phyloP scores from a whole-genome alignment of 805 yeast species.

The Lipomyces yamadae region DNA sequence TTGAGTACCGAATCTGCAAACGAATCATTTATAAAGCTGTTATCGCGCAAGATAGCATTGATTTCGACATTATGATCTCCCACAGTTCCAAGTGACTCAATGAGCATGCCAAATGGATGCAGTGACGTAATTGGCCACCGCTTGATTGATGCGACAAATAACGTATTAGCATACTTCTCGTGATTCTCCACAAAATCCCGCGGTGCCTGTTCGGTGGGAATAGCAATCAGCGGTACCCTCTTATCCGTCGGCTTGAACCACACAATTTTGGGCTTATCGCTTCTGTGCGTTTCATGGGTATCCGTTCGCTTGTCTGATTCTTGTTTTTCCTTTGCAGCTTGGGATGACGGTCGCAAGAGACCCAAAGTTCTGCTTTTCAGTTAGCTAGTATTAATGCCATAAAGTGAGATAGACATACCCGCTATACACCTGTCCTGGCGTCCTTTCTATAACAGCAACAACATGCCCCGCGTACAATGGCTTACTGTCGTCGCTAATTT shows the following conservation, averaged over 20 bases:
- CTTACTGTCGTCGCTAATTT: constrained; percentile 86
- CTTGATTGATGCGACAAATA: constrained; percentile 93
- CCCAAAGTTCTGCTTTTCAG: constrained; percentile 75
- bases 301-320: constrained; percentile 46
- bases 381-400: background rate
- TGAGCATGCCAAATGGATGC: constrained; percentile 95
- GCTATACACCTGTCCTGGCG: constrained; percentile 93
- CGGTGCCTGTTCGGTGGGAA: constrained; percentile 98
- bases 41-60: constrained; percentile 82
- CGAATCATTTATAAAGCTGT: constrained; percentile 50
- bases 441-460: constrained; percentile 96
- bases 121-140: constrained; percentile 99
- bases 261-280: constrained; percentile 85
- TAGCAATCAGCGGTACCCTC: constrained; percentile 95
- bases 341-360: constrained; percentile 91
- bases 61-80: constrained; percentile 79
- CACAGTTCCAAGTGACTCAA: constrained; percentile 81
- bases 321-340: constrained; percentile 77
- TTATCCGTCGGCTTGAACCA: constrained; percentile 99
- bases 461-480: constrained; percentile 98
- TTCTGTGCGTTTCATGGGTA: constrained; percentile 32
- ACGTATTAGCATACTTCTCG: constrained; percentile 74
- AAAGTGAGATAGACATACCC: constrained; percentile 13
- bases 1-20: constrained; percentile 50
- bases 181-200: constrained; percentile 92